phyloP scores from a whole-genome alignment of 805 yeast species.

The Brettanomyces custersianus region DNA sequence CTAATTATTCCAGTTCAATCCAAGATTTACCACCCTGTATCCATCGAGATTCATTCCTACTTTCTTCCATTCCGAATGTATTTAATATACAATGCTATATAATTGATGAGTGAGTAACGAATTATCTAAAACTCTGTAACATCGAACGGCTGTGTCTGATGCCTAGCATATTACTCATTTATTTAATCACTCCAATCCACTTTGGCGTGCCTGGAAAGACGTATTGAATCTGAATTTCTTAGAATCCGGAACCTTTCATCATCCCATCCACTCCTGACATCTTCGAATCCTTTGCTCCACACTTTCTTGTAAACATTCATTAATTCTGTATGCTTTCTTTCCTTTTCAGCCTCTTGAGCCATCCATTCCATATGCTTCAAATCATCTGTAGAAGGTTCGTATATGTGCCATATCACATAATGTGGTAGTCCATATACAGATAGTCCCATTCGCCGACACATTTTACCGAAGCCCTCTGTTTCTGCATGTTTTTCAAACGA shows the following conservation, averaged over 20 bases:
- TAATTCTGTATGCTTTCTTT: slow-evolving; percentile 51
- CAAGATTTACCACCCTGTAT: too few relatives aligned
- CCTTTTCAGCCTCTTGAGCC: slow-evolving; percentile 70
- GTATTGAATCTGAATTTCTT: slow-evolving; percentile 64
- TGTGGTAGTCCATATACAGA: slow-evolving; percentile 87
- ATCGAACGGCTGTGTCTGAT: too few relatives aligned
- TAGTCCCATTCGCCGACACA: slow-evolving; percentile 80
- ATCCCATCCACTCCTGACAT: slow-evolving; percentile 65
- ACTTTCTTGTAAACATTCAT: slow-evolving; percentile 59
- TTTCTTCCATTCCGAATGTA: too few relatives aligned
- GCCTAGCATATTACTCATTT: too few relatives aligned
- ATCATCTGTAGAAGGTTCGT: slow-evolving; percentile 93
- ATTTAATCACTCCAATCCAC: slow-evolving; percentile 51
- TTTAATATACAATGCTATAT: too few relatives aligned
- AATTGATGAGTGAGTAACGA: too few relatives aligned
- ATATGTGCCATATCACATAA: slow-evolving; percentile 93
- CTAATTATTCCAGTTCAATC: too few relatives aligned
- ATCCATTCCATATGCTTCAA: slow-evolving; percentile 77
- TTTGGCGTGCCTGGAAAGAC: slow-evolving; percentile 32
- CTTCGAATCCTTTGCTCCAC: slow-evolving; percentile 73
- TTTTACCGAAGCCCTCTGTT: slow-evolving; percentile 93
- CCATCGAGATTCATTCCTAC: too few relatives aligned
- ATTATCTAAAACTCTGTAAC: too few relatives aligned
- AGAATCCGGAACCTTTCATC: slow-evolving; percentile 61
- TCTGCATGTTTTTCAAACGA: slow-evolving; percentile 95